Evolutionary conservation across 148 eudicot species (phyloP).

Genomic region (Heliamphora exappendiculata): DNA sequence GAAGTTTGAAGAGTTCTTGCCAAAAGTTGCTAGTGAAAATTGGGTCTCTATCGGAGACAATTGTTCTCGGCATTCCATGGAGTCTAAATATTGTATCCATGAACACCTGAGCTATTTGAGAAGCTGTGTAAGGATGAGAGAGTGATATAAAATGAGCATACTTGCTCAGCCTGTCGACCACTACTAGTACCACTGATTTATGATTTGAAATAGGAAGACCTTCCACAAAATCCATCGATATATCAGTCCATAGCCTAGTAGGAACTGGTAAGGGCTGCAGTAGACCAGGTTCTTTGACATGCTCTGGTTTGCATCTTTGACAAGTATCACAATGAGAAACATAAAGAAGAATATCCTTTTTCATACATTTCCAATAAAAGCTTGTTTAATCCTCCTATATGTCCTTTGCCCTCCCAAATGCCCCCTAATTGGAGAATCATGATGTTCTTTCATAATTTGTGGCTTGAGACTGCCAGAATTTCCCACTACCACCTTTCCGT

Average conservation of each 20-base stretch:
- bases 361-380: background rate
- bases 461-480: too few species aligned
- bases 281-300: background rate
- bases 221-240: background rate
- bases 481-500: too few species aligned
- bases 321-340: background rate
- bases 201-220: background rate
- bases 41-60: background rate
- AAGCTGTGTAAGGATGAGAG: background rate
- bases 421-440: too few species aligned
- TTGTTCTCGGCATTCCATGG: background rate
- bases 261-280: background rate
- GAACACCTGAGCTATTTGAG: background rate
- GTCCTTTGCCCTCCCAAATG: too few species aligned
- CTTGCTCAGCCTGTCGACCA: background rate
- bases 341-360: background rate
- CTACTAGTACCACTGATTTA: background rate
- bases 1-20: background rate
- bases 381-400: too few species aligned
- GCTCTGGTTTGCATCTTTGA: background rate
- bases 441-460: too few species aligned
- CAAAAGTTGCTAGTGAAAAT: background rate
- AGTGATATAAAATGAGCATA: background rate
- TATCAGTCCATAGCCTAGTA: background rate
- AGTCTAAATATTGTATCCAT: background rate